Base-by-base conservation (phyloP, 108 stramenopile species). In the Conticribra guillardii region DNA sequence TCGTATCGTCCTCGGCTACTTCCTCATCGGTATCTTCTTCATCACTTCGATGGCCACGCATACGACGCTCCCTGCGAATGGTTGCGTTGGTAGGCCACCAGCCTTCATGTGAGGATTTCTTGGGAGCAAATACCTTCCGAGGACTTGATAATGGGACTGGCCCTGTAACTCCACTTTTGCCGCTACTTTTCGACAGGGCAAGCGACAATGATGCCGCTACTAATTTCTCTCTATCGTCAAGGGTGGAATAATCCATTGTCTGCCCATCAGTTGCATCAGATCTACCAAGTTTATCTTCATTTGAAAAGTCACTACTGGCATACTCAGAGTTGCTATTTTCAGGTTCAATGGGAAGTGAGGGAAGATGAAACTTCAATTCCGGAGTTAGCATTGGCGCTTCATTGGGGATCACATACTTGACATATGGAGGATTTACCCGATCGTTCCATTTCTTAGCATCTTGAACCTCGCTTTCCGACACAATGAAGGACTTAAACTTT, bases 41-140 rank as follows among this genome's bases (percentile, higher is more conserved):
- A 33, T 76, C 69, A 17, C 59, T 49, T 14, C 54, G 45, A 18
- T 74, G 69, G 15, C 81, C 86, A 16, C 51, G 32, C 29, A 67
- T 37, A 41, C 76, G 78, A 27, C 83, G 60, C 76, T 93, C 92
- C 23, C 81, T 66, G 8, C 81, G 85, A n/a, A 90, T 85, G 29
- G 54, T 51, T 11, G 46, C 31, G 16, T 71, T 60, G 16, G 85
- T 80, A 28, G 92, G 92, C 92, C 92, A 93, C 92, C 92, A 93
- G n/a, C 74, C 63, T 44, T 89, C 89, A 2, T 28, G 21, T 14
- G 46, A 33, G 34, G 49, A 32, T 28, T 22, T 60, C 60, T 60
- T 46, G 23, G 44, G 28, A 34, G 53, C 34, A 16, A 51, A 58
- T 22, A 45, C 32, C 37, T 29, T 60, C 0, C 58, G 11, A n/a